A percentile compares a stretch with the other conserved stretches of the same genome.
These are phyloP conservation scores for Camelina neglecta DNA, from an alignment of 345 rosid species.

Conservation along the genomic window DNA sequence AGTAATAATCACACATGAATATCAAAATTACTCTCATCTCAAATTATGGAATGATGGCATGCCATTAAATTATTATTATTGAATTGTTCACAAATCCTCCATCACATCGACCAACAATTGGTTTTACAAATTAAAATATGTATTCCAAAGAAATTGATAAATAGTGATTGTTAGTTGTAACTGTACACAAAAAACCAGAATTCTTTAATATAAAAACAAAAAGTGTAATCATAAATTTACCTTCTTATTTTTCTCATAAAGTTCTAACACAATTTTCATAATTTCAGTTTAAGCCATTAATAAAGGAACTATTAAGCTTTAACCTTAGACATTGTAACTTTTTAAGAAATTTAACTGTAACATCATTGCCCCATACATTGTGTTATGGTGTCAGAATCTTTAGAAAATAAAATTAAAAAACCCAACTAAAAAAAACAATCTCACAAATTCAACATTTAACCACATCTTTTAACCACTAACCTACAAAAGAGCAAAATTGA, in stretches of 20 bases:
- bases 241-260: background rate
- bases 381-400: background rate
- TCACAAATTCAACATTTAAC: background rate
- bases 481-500: slow-evolving; percentile 10
- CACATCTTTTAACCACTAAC: background rate
- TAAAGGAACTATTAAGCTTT: background rate
- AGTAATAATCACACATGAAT: background rate
- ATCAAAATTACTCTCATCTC: slow-evolving; percentile 12
- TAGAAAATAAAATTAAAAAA: background rate
- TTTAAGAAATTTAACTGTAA: background rate
- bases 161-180: slow-evolving; percentile 32
- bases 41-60: background rate
- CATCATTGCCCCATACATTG: background rate
- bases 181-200: slow-evolving; percentile 34
- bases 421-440: background rate
- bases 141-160: background rate
- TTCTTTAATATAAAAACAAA: background rate
- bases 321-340: background rate
- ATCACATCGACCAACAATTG: slow-evolving; percentile 27
- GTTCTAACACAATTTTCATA: background rate
- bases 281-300: background rate
- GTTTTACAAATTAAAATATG: background rate
- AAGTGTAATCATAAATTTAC: slow-evolving; percentile 5
- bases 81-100: slow-evolving; percentile 29
- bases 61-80: slow-evolving; percentile 1